phyloP scores from a whole-genome alignment of 78 protist genomes.

The Thecamonas trahens region DNA sequence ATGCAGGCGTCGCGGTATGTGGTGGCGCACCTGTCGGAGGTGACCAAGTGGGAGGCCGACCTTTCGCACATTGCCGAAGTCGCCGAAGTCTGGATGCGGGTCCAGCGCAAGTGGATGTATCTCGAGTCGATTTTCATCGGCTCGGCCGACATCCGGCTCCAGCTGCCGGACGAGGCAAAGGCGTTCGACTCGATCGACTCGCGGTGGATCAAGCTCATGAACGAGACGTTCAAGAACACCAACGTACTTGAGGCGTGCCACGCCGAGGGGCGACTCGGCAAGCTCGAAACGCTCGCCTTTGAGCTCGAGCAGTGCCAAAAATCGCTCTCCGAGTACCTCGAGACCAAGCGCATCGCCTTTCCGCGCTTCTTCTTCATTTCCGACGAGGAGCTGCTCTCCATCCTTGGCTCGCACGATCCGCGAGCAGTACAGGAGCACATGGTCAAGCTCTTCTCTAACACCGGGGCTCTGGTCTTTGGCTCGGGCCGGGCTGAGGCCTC shows the following conservation, averaged over 20 bases:
- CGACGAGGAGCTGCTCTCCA: conserved; percentile 86
- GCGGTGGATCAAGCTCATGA: conserved; percentile 60
- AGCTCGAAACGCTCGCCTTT: conserved; percentile 27
- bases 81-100: conserved; percentile 65
- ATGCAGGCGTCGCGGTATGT: conserved; percentile 56
- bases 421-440: conserved; percentile 77
- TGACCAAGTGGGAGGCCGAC: conserved; percentile 69
- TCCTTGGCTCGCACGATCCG: conserved; percentile 63
- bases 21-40: conserved; percentile 39
- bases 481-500: conserved; percentile 16
- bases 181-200: conserved; percentile 66
- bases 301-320: conserved; percentile 75
- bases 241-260: conserved; percentile 53
- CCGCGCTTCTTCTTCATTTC: conserved; percentile 93
- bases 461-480: conserved; percentile 42
- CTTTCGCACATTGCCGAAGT: conserved; percentile 61
- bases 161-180: conserved; percentile 86
- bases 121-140: conserved; percentile 83
- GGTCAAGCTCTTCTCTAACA: conserved; percentile 79
- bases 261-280: conserved; percentile 48
- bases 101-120: conserved; percentile 83
- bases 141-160: conserved; percentile 83
- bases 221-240: conserved; percentile 33
- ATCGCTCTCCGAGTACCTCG: conserved; percentile 72
- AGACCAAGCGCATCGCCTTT: conserved; percentile 78